Conservation (phyloP, 1,139 yeast genomes). For the Meyerozyma carpophila region DNA sequence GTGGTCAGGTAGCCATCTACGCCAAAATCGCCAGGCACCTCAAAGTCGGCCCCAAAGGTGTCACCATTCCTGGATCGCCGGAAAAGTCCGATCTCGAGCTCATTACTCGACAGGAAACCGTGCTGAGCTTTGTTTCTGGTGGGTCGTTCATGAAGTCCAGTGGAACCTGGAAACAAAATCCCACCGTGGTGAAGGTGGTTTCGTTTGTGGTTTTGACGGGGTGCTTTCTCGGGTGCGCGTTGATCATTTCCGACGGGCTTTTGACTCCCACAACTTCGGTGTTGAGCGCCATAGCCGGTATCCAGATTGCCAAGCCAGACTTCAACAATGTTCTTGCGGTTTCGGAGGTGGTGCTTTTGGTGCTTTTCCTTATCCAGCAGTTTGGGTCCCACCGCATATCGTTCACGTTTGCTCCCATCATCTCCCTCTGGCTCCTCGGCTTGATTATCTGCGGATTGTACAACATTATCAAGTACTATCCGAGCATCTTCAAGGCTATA, state of each 20-base stretch:
- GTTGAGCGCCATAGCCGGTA: constrained; percentile 46
- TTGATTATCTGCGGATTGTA: constrained; percentile 41
- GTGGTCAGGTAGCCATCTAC: constrained; percentile 59
- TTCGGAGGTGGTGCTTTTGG: constrained; percentile 42
- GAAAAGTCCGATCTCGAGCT: constrained; percentile 30
- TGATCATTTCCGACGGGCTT: constrained; percentile 55
- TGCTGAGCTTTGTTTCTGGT: constrained; percentile 17
- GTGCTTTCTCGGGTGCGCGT: constrained; percentile 51
- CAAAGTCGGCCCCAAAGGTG: constrained; percentile 45
- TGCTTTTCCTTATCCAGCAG: constrained; percentile 40
- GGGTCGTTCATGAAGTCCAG: constrained; percentile 7
- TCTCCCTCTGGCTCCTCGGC: constrained; percentile 45
- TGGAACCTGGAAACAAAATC: constrained; percentile 17
- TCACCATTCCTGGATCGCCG: constrained; percentile 34
- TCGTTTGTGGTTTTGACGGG: constrained; percentile 29
- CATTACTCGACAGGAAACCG: constrained; percentile 37
- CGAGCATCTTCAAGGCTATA: constrained; percentile 41
- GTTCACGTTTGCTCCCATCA: constrained; percentile 48
- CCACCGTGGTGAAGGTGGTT: constrained; percentile 19
- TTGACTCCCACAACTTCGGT: constrained; percentile 61
- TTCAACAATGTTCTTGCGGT: constrained; percentile 38
- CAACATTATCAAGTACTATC: constrained; percentile 37
- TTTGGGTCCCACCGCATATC: constrained; percentile 42
- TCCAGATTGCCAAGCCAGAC: constrained; percentile 40
- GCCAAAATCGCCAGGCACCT: constrained; percentile 49